Evolutionary conservation across 148 eudicot species (phyloP).

Genomic region (Cornus florida): DNA sequence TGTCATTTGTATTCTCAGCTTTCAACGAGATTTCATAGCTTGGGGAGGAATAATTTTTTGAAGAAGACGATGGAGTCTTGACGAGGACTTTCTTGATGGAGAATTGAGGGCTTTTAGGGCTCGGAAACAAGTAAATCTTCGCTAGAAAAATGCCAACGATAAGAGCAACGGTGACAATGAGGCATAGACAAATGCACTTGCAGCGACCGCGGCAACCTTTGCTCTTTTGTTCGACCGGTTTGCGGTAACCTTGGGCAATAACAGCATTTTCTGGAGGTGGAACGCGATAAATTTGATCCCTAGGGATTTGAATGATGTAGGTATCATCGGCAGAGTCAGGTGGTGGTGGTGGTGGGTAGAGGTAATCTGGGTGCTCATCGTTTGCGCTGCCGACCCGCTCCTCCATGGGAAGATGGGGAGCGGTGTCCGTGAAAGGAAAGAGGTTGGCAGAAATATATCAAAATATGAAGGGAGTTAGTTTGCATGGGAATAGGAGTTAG

Average conservation of each 20-base stretch:
- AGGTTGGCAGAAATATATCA: neutral
- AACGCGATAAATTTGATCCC: constrained; percentile 41
- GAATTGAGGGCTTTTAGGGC: constrained; percentile 45
- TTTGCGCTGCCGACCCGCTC: constrained; percentile 31
- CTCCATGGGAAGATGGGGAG: constrained; percentile 53
- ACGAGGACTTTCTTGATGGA: constrained; percentile 28
- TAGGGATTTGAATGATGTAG: constrained; percentile 38
- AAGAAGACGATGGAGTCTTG: constrained; percentile 13
- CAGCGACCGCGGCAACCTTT: constrained; percentile 3
- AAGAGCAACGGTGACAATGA: constrained; percentile 19
- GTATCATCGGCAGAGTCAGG: constrained; percentile 12
- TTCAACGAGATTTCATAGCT: constrained; percentile 31
- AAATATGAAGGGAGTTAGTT: constrained; percentile 12
- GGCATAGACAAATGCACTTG: constrained; percentile 13
- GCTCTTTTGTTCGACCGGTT: constrained; percentile 3
- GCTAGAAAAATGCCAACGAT: constrained; percentile 15
- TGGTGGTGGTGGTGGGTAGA: neutral
- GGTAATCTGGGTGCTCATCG: neutral
- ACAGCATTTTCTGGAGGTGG: constrained; percentile 55
- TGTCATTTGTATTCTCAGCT: constrained; percentile 41
- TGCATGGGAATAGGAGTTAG: constrained; percentile 31
- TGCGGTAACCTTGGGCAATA: constrained; percentile 33
- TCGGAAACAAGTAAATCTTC: constrained; percentile 22
- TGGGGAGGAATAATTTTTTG: constrained; percentile 6
- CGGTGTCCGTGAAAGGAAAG: constrained; percentile 21